A percentile compares a stretch with the other conserved stretches of the same genome.
Evolutionary conservation across 345 rosid species (phyloP).

Genomic region (Eutrema heterophyllum): DNA sequence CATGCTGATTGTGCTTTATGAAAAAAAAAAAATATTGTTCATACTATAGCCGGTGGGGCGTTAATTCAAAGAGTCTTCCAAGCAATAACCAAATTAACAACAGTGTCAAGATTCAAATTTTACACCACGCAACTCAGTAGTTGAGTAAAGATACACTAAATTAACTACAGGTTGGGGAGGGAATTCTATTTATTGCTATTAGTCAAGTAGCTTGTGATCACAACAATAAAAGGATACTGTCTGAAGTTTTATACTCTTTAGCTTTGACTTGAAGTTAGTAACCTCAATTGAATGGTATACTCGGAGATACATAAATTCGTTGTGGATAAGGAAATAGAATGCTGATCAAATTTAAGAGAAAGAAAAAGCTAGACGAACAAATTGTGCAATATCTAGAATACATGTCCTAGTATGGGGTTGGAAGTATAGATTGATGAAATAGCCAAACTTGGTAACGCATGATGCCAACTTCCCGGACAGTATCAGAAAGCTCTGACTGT

Average conservation of each 20-base stretch:
- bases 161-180: neutral
- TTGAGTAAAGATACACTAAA: neutral
- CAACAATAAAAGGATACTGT: neutral
- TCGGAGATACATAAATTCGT: neutral
- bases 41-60: neutral
- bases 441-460: neutral
- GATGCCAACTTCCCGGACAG: neutral
- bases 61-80: neutral
- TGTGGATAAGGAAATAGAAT: neutral
- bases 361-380: neutral
- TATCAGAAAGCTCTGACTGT: neutral
- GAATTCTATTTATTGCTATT: neutral
- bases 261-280: slow-evolving; percentile 1
- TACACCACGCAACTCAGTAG: neutral
- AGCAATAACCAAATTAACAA: neutral
- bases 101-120: slow-evolving; percentile 10
- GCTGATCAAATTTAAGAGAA: neutral
- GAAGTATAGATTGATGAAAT: slow-evolving; percentile 3
- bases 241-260: neutral
- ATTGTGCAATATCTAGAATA: neutral
- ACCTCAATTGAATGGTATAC: neutral
- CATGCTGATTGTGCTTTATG: neutral
- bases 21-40: neutral
- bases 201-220: slow-evolving; percentile 6
- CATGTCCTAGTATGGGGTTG: neutral